Base-by-base conservation (phyloP, 1,139 yeast genomes). In the Nakaseomyces nivariensis region DNA sequence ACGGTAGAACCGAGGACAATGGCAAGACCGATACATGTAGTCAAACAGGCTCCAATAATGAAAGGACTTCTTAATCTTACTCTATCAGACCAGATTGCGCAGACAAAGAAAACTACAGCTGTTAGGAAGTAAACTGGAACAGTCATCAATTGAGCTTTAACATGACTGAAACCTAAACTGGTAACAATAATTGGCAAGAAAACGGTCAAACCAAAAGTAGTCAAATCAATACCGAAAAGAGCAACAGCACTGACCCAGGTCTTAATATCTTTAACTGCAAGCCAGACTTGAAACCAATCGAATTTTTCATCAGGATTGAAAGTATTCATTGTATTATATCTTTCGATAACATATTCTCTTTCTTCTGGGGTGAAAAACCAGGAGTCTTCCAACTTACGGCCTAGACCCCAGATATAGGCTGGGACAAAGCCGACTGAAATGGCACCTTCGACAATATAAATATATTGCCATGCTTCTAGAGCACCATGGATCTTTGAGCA, bases 401-500 rank as follows among this genome's bases (percentile, higher is more conserved):
- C 55, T 37, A 63, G 50, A 10, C 65, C 65, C 45, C 61, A 61
- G 33, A 45, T 46, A 44, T 58, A 62, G 3, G 76, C 55, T 13
- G 79, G 67, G 2, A 78, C 77, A 52, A 77, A 73, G 1, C 77
- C 77, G 48, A 74, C 67, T 4, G 83, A 77, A 37, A 76, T 66
- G 0, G 73, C 70, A 49, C 84, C 84, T 59, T 79, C 84, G 46
- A 79, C 71, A 38, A 63, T 62, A 62, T 76, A 77, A 54, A 79
- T 65, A 77, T 82, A 79, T 61, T 75, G 72, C 85, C 85, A 79
- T 24, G 80, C 67, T n/a, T 53, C 51, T 41, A 62, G 41, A 4
- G 60, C 47, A 2, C 73, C 68, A 31, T 69, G 53, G 40, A 74
- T 70, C 45, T 69, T 67, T 6, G 72, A 63, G 46, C 74, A 64